Conservation (phyloP, 495 filamentous ascomycete genomes). For the Emericellopsis terricola region DNA sequence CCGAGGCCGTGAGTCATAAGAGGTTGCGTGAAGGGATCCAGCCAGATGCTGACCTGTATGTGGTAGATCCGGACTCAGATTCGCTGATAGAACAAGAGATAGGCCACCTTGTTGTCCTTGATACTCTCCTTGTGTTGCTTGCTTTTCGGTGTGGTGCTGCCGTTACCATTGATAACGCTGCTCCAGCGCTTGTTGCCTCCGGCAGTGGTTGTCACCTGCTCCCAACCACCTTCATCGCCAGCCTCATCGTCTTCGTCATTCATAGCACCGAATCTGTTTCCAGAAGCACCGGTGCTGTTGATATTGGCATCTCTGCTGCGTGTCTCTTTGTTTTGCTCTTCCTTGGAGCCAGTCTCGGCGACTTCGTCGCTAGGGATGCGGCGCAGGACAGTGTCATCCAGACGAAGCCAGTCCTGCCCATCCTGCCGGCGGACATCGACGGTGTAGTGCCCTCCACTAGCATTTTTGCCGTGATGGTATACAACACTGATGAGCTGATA, state of each 20-base stretch:
- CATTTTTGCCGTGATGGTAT: slow-evolving; percentile 94
- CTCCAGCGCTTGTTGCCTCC: slow-evolving; percentile 50
- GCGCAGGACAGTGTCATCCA: slow-evolving; percentile 84
- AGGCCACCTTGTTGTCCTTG: slow-evolving; percentile 91
- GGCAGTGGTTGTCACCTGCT: slow-evolving; percentile 51
- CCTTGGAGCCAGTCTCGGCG: slow-evolving; percentile 66
- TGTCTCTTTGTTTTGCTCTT: slow-evolving; percentile 60
- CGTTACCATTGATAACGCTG: slow-evolving; percentile 39
- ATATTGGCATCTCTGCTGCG: slow-evolving; percentile 20
- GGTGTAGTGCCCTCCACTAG: slow-evolving; percentile 89
- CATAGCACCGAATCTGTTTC: slow-evolving; percentile 54
- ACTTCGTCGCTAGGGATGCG: slow-evolving; percentile 81
- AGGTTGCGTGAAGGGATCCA: too few relatives aligned
- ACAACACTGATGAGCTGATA: slow-evolving; percentile 84
- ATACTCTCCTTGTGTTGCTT: slow-evolving; percentile 52
- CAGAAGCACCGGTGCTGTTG: slow-evolving; percentile 12
- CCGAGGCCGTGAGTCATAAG: background rate
- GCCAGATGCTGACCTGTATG: too few relatives aligned
- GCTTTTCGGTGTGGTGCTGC: slow-evolving; percentile 28
- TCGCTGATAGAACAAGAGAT: slow-evolving; percentile 86
- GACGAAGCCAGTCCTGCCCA: slow-evolving; percentile 80
- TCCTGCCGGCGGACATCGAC: slow-evolving; percentile 92
- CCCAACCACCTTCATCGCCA: slow-evolving; percentile 61
- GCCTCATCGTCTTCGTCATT: slow-evolving; percentile 50
- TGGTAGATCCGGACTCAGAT: too few relatives aligned